Base-by-base conservation (phyloP, 345 rosid species). In the Citrus cavaleriei region DNA sequence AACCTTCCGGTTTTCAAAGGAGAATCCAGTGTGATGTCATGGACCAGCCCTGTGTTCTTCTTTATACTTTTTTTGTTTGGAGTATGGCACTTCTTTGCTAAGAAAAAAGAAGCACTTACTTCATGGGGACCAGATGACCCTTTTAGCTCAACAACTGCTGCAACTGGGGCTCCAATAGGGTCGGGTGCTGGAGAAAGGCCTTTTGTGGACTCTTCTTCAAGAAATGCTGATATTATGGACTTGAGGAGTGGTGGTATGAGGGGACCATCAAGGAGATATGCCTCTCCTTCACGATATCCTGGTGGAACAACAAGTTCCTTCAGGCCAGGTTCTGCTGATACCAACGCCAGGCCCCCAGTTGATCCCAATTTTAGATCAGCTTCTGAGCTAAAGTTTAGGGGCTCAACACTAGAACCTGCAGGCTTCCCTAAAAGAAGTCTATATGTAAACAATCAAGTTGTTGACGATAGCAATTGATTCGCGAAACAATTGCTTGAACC, bases 101-200 rank as follows among this genome's bases (percentile, higher is more conserved):
- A 94, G 93, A 96, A 96, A 91, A 94, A 96, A 85, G 99, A 94
- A 80, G 92, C 91, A 10, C 89, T 96, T 60, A 94, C 97, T 1
- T 92, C 97, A 10, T 96, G 98, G 98, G 99, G 99, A 79, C 90
- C 97, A 0, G 95, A 92, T 37, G 99, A 95, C 73, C 95, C 97
- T 46, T 95, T 95, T 74, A 69, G 78, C 74, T 88, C 97, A 24
- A 51, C 88, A 34, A 65, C 91, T 6, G 87, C 91, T 24, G 32
- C 91, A 32, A 49, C 86, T 10, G 86, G 86, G 10, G 82, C 90
- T 1, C 86, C 89, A 7, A 76, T 87, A 66, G 95, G 81, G 68
- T 83, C 90, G 9, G 79, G 83, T 73, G 54, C 90, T 32, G 90
- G 79, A 34, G 95, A 93, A n/a, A 86, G 93, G 77, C 77, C 93